phyloP scores from a whole-genome alignment of 129 eudicot species.

The Escallonia herrerae region DNA sequence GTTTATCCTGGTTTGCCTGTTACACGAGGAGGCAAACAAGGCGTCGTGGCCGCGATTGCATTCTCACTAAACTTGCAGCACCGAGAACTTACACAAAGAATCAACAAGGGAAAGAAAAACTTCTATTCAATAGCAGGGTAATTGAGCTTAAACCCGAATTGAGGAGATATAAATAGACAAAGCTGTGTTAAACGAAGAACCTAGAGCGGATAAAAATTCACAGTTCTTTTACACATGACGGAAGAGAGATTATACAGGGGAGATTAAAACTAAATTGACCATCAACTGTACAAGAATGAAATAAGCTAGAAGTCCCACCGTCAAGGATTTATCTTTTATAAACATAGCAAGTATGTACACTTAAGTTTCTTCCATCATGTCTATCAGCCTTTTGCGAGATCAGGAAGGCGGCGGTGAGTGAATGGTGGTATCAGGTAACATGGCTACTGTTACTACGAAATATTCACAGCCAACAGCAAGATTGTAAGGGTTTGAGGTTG shows the following conservation, averaged over 20 bases:
- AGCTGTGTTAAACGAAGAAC: too few relatives aligned
- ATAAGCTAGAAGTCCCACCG: constrained; percentile 8
- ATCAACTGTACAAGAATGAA: constrained; percentile 27
- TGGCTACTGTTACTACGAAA: constrained; percentile 92
- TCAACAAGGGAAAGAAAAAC: too few relatives aligned
- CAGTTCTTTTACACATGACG: not conserved
- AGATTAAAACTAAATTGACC: constrained; percentile 13
- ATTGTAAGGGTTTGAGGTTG: constrained; percentile 59
- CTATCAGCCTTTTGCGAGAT: constrained; percentile 49
- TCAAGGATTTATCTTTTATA: constrained; percentile 6
- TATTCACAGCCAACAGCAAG: constrained; percentile 88
- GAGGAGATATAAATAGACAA: too few relatives aligned
- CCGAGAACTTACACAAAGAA: too few relatives aligned
- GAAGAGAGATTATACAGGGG: constrained; percentile 20
- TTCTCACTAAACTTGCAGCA: too few relatives aligned
- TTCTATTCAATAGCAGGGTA: too few relatives aligned
- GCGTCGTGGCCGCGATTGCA: too few relatives aligned
- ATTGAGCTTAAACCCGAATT: too few relatives aligned
- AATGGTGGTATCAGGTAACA: constrained; percentile 78
- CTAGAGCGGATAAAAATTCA: not conserved
- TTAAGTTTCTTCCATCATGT: constrained; percentile 92
- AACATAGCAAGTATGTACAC: constrained; percentile 43
- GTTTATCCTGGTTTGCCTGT: too few relatives aligned
- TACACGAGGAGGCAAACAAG: too few relatives aligned
- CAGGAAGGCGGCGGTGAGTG: constrained; percentile 81